Base-by-base conservation (phyloP, 169 alveolate genomes). In the Plasmodium gonderi region DNA sequence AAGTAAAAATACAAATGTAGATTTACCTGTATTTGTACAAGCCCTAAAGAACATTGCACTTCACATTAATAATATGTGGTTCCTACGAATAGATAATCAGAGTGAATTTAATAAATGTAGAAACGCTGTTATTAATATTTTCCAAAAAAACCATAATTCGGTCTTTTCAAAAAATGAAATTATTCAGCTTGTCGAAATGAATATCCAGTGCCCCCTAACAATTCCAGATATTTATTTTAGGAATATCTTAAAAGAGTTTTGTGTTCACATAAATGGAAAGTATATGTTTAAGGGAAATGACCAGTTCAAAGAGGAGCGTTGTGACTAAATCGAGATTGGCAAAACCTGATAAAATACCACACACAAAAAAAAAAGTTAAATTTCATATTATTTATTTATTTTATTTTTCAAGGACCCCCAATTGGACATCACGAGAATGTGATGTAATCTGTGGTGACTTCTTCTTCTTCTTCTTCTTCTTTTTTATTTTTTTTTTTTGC, bases 171-270 rank as follows among this genome's bases (percentile, higher is more conserved):
- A 90, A 90, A 65, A 29, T 14, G 94, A 90, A 77, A 64, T 90
- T 6, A 79, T 90, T 7, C 11, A 90, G 17, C 40, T 36, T 23
- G 82, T 79, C 17, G 94, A 90, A 79, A 78, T n/a, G 29, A 8
- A 17, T 49, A 90, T 90, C n/a, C 79, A 90, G 29, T 90, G 80
- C 29, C 60, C 90, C 26, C 29, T 90, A 77, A 90, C 60, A n/a
- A 90, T 90, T 64, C 94, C 94, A 17, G 94, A 90, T 90, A 90
- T 90, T 64, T 90, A 90, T 90, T 90, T 90, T 90, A 90, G 94
- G 80, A 90, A 90, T 79, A 90, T 90, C 23, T 79, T 90, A 47
- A 90, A 90, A n/a, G 94, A 90, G 47, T 90, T 90, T 26, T 90
- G 94, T 79, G 68, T 90, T 33, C 94, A 90, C 14, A 76, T 49